phyloP scores from a whole-genome alignment of 1,284 basidiomycete species.

The Malassezia sp. region DNA sequence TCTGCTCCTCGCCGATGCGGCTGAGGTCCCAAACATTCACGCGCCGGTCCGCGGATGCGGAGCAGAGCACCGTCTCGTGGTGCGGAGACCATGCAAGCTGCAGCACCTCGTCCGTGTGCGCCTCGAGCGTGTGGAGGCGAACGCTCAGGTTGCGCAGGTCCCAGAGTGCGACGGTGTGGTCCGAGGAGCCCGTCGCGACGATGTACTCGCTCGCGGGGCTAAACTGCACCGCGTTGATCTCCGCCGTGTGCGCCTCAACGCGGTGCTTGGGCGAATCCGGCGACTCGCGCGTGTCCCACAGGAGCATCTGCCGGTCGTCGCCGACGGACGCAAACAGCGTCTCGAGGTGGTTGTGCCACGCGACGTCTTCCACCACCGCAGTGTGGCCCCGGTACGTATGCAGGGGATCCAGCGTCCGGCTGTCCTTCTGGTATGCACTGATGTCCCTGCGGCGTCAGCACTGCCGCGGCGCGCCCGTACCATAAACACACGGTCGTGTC shows the following conservation, averaged over 20 bases:
- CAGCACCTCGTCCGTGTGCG: slow-evolving; percentile 86
- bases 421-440: slow-evolving; percentile 72
- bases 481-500: slow-evolving; percentile 94
- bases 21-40: slow-evolving; percentile 92
- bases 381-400: slow-evolving; percentile 63
- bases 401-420: slow-evolving; percentile 66
- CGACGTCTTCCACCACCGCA: slow-evolving; percentile 68
- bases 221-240: slow-evolving; percentile 83
- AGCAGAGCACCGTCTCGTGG: slow-evolving; percentile 50
- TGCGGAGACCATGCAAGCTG: slow-evolving; percentile 91
- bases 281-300: slow-evolving; percentile 78
- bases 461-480: slow-evolving; percentile 54
- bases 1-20: slow-evolving; percentile 87
- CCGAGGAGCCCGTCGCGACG: slow-evolving; percentile 82
- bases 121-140: slow-evolving; percentile 80
- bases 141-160: slow-evolving; percentile 66
- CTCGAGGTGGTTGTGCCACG: slow-evolving; percentile 79
- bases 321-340: slow-evolving; percentile 89
- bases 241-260: slow-evolving; percentile 68
- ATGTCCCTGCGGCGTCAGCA: slow-evolving; percentile 69
- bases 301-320: slow-evolving; percentile 83
- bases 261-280: slow-evolving; percentile 57
- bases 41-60: slow-evolving; percentile 74
- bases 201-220: slow-evolving; percentile 72
- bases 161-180: slow-evolving; percentile 86